Evolutionary conservation across 2,329 filamentous ascomycete species (phyloP).

Genomic region (Xylaria sp.): DNA sequence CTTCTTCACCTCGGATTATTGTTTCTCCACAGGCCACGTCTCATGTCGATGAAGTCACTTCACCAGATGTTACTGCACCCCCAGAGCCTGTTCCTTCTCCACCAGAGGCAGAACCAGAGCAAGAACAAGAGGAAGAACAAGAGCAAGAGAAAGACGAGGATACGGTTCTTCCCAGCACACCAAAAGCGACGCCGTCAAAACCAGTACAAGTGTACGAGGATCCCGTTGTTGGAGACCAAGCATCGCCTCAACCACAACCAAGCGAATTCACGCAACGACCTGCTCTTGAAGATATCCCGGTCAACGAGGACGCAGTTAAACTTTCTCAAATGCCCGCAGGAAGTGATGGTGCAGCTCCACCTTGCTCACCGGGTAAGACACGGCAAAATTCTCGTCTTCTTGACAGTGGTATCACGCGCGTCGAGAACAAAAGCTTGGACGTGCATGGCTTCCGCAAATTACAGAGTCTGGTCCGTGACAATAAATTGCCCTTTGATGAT

Average conservation of each 20-base stretch:
- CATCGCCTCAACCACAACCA: conserved; percentile 53
- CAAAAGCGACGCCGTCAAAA: conserved; percentile 42
- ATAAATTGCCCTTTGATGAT: conserved; percentile 66
- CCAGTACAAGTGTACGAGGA: conserved; percentile 67
- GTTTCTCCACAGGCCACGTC: conserved; percentile 46
- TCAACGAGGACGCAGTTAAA: conserved; percentile 60
- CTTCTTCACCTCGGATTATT: conserved; percentile 34
- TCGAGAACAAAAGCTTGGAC: conserved; percentile 74
- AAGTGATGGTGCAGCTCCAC: conserved; percentile 29
- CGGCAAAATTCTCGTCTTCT: conserved; percentile 68
- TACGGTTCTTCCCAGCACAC: conserved; percentile 23
- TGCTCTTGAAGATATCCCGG: conserved; percentile 64
- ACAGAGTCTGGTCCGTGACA: conserved; percentile 74
- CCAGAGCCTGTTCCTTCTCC: conserved; percentile 24
- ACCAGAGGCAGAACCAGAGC: no score
- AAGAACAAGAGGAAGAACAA: conserved; percentile 31
- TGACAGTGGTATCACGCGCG: conserved; percentile 75
- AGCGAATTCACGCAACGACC: conserved; percentile 45
- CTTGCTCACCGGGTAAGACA: conserved; percentile 55
- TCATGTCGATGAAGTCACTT: conserved; percentile 10
- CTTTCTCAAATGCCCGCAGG: conserved; percentile 35
- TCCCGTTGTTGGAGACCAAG: conserved; percentile 58
- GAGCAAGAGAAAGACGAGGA: conserved; percentile 27
- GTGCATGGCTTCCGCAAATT: conserved; percentile 81
- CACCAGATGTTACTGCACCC: conserved; percentile 42